Conservation (phyloP, 495 filamentous ascomycete genomes). For the Stereocaulon alpinum region DNA sequence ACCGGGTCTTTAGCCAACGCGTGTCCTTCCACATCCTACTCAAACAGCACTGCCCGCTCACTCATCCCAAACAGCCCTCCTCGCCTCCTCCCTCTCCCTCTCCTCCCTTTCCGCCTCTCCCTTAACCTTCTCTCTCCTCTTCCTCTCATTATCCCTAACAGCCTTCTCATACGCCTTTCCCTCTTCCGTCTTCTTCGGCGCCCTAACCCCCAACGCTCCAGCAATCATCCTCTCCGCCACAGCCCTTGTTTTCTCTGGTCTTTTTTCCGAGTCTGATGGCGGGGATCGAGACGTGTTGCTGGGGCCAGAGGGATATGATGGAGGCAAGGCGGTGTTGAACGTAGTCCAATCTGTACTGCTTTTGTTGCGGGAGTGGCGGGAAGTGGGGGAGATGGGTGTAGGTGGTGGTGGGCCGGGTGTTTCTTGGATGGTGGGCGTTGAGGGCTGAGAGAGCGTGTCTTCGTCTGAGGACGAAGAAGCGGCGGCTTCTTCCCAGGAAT, state of each 20-base stretch:
- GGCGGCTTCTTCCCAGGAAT: conserved; percentile 81
- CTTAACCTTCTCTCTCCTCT: conserved; percentile 60
- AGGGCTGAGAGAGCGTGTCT: conserved; percentile 26
- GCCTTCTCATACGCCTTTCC: conserved; percentile 78
- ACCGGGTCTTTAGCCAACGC: not conserved
- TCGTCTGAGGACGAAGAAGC: conserved; percentile 24
- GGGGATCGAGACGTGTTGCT: conserved; percentile 23
- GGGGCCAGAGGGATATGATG: conserved; percentile 11
- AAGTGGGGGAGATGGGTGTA: conserved; percentile 49
- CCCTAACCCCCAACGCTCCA: conserved; percentile 70
- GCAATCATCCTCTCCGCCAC: conserved; percentile 87
- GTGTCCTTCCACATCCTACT: too few relatives aligned
- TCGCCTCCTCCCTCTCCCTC: conserved; percentile 60
- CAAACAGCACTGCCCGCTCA: conserved; percentile 28
- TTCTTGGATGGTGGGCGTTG: conserved; percentile 26
- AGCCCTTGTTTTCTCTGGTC: conserved; percentile 88
- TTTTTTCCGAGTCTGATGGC: conserved; percentile 22
- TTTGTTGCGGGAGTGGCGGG: conserved; percentile 23
- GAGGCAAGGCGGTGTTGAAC: conserved; percentile 22
- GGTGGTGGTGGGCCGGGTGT: conserved; percentile 43
- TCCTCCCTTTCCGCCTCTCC: conserved; percentile 51
- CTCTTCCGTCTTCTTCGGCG: conserved; percentile 76
- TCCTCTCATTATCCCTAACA: conserved; percentile 75
- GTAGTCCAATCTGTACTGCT: conserved; percentile 15
- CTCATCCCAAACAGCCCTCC: conserved; percentile 73